These are phyloP conservation scores for Pseudomicrostroma phylloplanum DNA, from an alignment of 1,284 basidiomycete species.

Conservation along the genomic window DNA sequence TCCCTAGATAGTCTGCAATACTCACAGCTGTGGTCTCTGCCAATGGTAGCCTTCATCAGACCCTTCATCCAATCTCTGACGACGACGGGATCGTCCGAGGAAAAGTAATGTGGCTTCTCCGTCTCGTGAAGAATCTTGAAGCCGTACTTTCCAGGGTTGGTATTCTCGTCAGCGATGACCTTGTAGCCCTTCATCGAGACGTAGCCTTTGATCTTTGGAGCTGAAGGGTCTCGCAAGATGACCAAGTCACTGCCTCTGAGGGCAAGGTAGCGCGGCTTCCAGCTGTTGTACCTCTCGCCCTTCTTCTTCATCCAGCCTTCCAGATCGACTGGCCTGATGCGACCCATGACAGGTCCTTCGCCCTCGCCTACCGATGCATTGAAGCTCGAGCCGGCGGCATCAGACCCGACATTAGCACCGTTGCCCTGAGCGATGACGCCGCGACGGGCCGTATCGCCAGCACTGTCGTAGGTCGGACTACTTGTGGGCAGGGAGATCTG, in stretches of 20 bases:
- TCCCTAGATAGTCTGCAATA: neutral
- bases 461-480: slow-evolving; percentile 38
- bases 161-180: slow-evolving; percentile 84
- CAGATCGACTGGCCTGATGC: slow-evolving; percentile 44
- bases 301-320: slow-evolving; percentile 87
- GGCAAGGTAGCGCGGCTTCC: slow-evolving; percentile 91
- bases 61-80: slow-evolving; percentile 99
- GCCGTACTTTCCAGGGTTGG: slow-evolving; percentile 85
- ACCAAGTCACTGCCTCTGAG: slow-evolving; percentile 70
- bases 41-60: slow-evolving; percentile 97
- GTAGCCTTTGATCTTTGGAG: slow-evolving; percentile 77
- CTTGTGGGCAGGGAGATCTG: slow-evolving; percentile 46
- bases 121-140: slow-evolving; percentile 88
- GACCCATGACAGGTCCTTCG: slow-evolving; percentile 33
- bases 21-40: slow-evolving; percentile 54
- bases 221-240: slow-evolving; percentile 37
- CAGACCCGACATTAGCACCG: neutral
- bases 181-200: slow-evolving; percentile 87
- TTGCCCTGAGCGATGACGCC: slow-evolving; percentile 14
- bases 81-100: slow-evolving; percentile 73
- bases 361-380: neutral
- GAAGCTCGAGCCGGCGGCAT: neutral
- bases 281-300: slow-evolving; percentile 83
- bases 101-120: slow-evolving; percentile 84
- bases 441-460: slow-evolving; percentile 33